Conservation (phyloP, 2,329 filamentous ascomycete species). For the Davidsoniella virescens region DNA sequence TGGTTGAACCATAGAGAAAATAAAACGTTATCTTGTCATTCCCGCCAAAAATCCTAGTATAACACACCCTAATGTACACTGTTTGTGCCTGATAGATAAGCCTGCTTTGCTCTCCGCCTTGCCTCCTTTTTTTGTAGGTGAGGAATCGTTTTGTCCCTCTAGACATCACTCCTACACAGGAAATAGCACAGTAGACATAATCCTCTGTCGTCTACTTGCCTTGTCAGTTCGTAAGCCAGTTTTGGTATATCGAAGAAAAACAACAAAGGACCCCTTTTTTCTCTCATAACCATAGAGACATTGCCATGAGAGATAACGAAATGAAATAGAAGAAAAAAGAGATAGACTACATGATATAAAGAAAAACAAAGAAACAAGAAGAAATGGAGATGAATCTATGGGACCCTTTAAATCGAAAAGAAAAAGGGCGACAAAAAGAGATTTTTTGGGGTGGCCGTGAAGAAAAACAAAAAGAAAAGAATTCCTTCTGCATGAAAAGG, state of each 20-base stretch:
- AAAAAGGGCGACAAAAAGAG: background rate
- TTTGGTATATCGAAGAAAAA: too few species aligned
- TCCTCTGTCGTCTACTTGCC: background rate
- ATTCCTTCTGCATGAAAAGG: background rate
- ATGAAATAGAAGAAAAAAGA: background rate
- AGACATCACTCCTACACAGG: background rate
- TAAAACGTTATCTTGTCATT: too few species aligned
- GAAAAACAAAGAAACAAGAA: constrained; percentile 4
- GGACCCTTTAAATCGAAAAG: background rate
- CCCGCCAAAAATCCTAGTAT: too few species aligned
- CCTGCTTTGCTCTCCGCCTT: background rate
- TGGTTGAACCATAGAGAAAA: too few species aligned
- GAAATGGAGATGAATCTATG: constrained; percentile 3
- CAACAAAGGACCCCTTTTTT: too few species aligned
- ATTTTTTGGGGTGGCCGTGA: background rate
- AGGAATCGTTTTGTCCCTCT: background rate
- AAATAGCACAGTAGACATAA: background rate
- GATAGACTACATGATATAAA: constrained; percentile 4
- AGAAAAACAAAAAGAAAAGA: background rate
- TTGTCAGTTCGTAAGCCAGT: too few species aligned
- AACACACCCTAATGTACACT: constrained; percentile 14
- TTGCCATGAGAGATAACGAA: background rate
- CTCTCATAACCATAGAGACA: background rate
- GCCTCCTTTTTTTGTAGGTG: constrained; percentile 1
- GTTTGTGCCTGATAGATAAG: constrained; percentile 1